Evolutionary conservation across 2,329 filamentous ascomycete species (phyloP).

Genomic region (Fusarium circinatum): DNA sequence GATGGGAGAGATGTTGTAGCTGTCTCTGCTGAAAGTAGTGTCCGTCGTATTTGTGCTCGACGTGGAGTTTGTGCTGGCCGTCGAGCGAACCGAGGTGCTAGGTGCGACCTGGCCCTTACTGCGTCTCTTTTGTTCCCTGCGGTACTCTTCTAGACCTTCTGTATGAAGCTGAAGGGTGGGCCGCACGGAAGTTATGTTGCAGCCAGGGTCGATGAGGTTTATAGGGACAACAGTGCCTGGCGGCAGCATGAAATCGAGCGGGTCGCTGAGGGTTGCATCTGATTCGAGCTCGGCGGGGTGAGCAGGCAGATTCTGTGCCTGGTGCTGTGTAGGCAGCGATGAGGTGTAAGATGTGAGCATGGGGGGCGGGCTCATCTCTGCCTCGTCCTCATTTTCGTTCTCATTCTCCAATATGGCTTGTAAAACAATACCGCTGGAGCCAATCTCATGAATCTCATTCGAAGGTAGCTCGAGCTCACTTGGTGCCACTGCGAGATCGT

Average conservation of each 20-base stretch:
- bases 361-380: slow-evolving; percentile 32
- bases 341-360: slow-evolving; percentile 22
- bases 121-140: slow-evolving; percentile 45
- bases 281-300: slow-evolving; percentile 43
- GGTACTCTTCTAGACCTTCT: slow-evolving; percentile 47
- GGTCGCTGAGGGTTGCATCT: slow-evolving; percentile 29
- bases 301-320: slow-evolving; percentile 30
- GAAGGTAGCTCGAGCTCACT: slow-evolving; percentile 57
- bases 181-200: slow-evolving; percentile 35
- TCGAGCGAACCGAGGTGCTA: slow-evolving; percentile 61
- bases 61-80: slow-evolving; percentile 52
- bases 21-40: slow-evolving; percentile 53
- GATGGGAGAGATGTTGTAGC: slow-evolving; percentile 59
- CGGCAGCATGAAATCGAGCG: slow-evolving; percentile 44
- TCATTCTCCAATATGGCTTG: slow-evolving; percentile 44
- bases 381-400: slow-evolving; percentile 21
- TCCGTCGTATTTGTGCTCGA: slow-evolving; percentile 51
- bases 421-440: slow-evolving; percentile 57
- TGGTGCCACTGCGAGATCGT: slow-evolving; percentile 54
- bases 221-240: slow-evolving; percentile 41
- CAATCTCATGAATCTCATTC: slow-evolving; percentile 64
- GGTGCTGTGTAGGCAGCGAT: slow-evolving; percentile 32
- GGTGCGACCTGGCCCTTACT: slow-evolving; percentile 57
- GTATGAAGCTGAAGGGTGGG: slow-evolving; percentile 55
- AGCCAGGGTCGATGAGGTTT: slow-evolving; percentile 36